A percentile compares a stretch with the other conserved stretches of the same genome.
Conservation (phyloP, 345 rosid genomes). For the Melaleuca quinquenervia region DNA sequence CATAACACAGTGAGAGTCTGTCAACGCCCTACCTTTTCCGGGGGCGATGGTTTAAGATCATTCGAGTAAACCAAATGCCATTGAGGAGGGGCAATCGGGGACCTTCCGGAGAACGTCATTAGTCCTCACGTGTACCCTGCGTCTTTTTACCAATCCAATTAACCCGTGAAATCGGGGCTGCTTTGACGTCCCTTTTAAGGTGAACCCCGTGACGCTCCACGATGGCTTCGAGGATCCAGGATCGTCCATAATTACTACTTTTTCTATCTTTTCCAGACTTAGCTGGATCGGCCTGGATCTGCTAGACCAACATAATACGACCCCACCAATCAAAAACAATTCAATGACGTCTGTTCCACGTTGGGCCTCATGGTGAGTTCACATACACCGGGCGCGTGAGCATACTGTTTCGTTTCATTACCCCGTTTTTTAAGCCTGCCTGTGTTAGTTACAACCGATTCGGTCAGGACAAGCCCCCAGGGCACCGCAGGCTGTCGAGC, state of each 20-base stretch:
- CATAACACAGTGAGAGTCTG: background rate
- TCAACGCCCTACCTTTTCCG: background rate
- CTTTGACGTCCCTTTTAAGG: background rate
- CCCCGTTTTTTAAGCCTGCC: background rate
- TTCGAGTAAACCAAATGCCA: background rate
- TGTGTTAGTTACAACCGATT: background rate
- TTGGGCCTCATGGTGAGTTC: background rate
- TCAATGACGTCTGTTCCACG: background rate
- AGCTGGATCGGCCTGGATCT: background rate
- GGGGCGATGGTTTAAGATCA: background rate
- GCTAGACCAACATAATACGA: background rate
- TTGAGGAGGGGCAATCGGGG: background rate
- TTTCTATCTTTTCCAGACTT: background rate
- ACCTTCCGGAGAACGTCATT: background rate
- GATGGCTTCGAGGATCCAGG: background rate
- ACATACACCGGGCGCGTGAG: background rate
- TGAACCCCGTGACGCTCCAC: background rate
- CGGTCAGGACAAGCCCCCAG: background rate
- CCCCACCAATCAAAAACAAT: background rate
- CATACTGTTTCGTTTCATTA: background rate
- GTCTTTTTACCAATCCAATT: background rate
- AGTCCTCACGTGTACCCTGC: background rate
- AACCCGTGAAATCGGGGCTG: background rate
- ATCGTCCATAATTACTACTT: too few species aligned
- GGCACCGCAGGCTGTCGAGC: background rate